Conservation (phyloP, 208 protist species). For the Trypanosoma melophagium region DNA sequence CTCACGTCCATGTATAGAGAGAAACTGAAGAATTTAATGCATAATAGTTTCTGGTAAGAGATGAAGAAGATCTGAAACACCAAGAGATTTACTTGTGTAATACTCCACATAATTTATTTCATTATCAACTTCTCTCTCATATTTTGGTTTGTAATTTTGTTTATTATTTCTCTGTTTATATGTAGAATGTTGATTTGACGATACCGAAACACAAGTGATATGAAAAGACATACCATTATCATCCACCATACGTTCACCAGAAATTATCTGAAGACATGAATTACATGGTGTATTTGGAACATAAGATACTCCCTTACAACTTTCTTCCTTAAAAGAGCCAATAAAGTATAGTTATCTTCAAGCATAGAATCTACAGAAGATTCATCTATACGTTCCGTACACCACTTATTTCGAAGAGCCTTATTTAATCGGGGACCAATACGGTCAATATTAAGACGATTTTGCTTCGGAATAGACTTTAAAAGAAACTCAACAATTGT, state of each 20-base stretch:
- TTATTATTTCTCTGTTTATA: neutral
- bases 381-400: conserved; percentile 14
- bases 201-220: conserved; percentile 2
- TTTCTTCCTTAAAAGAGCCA: conserved; percentile 6
- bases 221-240: conserved; percentile 22
- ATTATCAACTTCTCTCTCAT: neutral
- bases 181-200: neutral
- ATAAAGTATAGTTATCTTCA: conserved; percentile 22
- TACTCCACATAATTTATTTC: conserved; percentile 26
- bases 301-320: conserved; percentile 10
- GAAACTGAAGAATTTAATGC: conserved; percentile 20
- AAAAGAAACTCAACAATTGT: conserved; percentile 19
- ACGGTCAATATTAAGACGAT: conserved; percentile 15
- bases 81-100: conserved; percentile 8
- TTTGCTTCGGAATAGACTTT: conserved; percentile 17
- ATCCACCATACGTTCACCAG: conserved; percentile 19
- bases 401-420: conserved; percentile 9
- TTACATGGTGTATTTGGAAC: conserved; percentile 12
- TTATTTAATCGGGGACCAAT: conserved; percentile 22
- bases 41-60: conserved; percentile 16
- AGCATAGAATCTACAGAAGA: conserved; percentile 20
- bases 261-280: conserved; percentile 20
- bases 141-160: neutral
- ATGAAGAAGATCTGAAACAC: conserved; percentile 17
- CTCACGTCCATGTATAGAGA: conserved; percentile 10